A percentile compares a stretch with the other conserved stretches of the same genome.
These are phyloP conservation scores for Coniferiporia sulphurascens DNA, from an alignment of 1,284 basidiomycete genomes.

Conservation along the genomic window DNA sequence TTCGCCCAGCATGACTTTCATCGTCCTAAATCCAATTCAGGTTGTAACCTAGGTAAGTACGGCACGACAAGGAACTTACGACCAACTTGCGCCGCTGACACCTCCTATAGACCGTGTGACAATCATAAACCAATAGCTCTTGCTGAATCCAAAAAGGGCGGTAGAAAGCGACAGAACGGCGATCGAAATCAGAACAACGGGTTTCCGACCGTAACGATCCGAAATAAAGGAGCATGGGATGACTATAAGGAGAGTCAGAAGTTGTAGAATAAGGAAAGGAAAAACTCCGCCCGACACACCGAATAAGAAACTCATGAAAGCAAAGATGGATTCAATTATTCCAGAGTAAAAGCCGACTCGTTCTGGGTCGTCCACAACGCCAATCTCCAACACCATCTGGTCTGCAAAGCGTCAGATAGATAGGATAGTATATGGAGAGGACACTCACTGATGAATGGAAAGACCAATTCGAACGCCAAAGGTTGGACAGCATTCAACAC, in stretches of 20 bases:
- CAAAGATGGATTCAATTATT: slow-evolving; percentile 21
- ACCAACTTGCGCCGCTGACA: slow-evolving; percentile 9
- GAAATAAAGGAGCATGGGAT: slow-evolving; percentile 19
- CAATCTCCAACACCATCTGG: slow-evolving; percentile 24
- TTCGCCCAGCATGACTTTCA: slow-evolving; percentile 21
- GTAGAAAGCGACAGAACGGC: slow-evolving; percentile 17
- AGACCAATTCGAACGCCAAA: slow-evolving; percentile 22
- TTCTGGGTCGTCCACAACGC: slow-evolving; percentile 23
- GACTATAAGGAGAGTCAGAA: slow-evolving; percentile 7
- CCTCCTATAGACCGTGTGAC: slow-evolving; percentile 20
- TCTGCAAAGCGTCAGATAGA: slow-evolving; percentile 4
- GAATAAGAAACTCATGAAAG: slow-evolving; percentile 20
- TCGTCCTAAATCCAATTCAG: slow-evolving; percentile 13
- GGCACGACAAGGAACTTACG: not conserved
- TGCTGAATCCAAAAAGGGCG: slow-evolving; percentile 20
- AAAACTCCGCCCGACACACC: slow-evolving; percentile 10
- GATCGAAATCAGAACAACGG: slow-evolving; percentile 20
- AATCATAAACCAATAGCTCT: slow-evolving; percentile 19
- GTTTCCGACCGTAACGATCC: slow-evolving; percentile 21
- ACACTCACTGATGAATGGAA: slow-evolving; percentile 21
- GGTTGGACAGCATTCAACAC: slow-evolving; percentile 17
- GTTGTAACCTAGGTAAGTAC: not conserved
- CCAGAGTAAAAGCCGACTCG: slow-evolving; percentile 24
- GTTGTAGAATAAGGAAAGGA: not conserved
- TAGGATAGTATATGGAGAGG: not conserved